phyloP scores from a whole-genome alignment of 73 alveolate genomes.

The Paramecium sexaurelia region DNA sequence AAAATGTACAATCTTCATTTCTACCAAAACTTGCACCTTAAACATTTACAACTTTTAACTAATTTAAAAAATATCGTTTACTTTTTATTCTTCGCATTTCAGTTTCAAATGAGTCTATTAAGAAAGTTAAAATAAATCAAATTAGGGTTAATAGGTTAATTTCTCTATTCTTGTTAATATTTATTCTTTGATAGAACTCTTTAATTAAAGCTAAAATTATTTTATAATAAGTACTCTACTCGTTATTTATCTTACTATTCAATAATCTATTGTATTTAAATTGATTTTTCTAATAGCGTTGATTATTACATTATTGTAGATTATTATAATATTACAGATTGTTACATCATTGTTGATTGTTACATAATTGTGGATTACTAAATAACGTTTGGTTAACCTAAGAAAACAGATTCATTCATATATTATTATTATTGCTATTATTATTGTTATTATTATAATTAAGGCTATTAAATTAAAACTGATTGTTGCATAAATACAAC shows the following conservation, averaged over 20 bases:
- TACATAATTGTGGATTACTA: background rate
- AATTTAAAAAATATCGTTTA: background rate
- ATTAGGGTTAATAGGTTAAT: background rate
- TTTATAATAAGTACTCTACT: conserved; percentile 26
- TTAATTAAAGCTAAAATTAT: background rate
- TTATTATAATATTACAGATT: background rate
- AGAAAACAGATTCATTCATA: background rate
- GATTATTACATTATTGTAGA: background rate
- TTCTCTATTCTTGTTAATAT: background rate
- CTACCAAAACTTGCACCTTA: conserved; percentile 43
- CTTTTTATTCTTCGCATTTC: conserved; percentile 27
- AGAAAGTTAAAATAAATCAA: conserved; percentile 3
- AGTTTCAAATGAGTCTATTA: conserved; percentile 33
- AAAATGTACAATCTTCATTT: conserved; percentile 19
- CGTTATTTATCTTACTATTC: background rate
- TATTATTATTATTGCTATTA: background rate
- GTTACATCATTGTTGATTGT: background rate
- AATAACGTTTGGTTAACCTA: background rate
- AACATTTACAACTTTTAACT: background rate
- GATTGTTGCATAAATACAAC: background rate
- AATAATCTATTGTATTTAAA: background rate
- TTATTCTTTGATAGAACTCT: background rate
- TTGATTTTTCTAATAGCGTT: background rate
- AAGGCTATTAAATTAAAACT: background rate
- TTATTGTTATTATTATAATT: background rate